Evolutionary conservation across 768 basidiomycete genomes (phyloP).

Genomic region (Rubroboletus pulcherrimus): DNA sequence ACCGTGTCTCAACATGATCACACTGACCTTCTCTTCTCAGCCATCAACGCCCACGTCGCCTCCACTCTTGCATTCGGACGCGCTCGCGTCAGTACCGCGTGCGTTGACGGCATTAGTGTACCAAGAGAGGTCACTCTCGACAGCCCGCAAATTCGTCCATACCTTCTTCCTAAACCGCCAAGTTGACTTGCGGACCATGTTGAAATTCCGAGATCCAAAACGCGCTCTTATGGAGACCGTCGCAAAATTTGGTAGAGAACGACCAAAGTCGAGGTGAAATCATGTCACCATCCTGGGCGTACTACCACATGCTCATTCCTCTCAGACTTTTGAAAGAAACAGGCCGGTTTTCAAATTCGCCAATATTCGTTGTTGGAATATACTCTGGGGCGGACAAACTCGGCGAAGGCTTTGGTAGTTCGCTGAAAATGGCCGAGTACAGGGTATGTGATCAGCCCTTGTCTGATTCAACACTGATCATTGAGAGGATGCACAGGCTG

Average conservation of each 20-base stretch:
- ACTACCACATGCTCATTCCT: not conserved
- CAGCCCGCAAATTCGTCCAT: slow-evolving; percentile 87
- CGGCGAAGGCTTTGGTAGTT: slow-evolving; percentile 92
- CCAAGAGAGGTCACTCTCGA: slow-evolving; percentile 77
- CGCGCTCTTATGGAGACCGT: slow-evolving; percentile 71
- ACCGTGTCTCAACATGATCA: not conserved
- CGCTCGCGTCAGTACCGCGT: slow-evolving; percentile 82
- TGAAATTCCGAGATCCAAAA: slow-evolving; percentile 83
- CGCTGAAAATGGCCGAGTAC: slow-evolving; percentile 92
- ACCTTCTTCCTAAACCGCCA: slow-evolving; percentile 84
- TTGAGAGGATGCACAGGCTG: slow-evolving; percentile 47
- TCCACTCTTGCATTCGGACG: slow-evolving; percentile 73
- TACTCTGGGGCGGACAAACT: slow-evolving; percentile 81
- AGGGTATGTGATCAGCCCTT: slow-evolving; percentile 48
- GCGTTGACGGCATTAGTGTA: slow-evolving; percentile 87
- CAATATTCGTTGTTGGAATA: slow-evolving; percentile 94
- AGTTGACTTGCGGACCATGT: slow-evolving; percentile 72
- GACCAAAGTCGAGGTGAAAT: slow-evolving; percentile 62
- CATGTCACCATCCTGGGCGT: not conserved
- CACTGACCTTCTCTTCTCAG: slow-evolving; percentile 30
- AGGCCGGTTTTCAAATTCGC: slow-evolving; percentile 85
- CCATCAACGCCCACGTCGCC: slow-evolving; percentile 45
- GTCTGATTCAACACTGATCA: not conserved
- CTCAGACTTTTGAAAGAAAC: slow-evolving; percentile 85
- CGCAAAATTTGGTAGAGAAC: slow-evolving; percentile 60